A percentile compares a stretch with the other conserved stretches of the same genome.
Evolutionary conservation across 73 alveolate species (phyloP).

Genomic region (Uronychia setigera): DNA sequence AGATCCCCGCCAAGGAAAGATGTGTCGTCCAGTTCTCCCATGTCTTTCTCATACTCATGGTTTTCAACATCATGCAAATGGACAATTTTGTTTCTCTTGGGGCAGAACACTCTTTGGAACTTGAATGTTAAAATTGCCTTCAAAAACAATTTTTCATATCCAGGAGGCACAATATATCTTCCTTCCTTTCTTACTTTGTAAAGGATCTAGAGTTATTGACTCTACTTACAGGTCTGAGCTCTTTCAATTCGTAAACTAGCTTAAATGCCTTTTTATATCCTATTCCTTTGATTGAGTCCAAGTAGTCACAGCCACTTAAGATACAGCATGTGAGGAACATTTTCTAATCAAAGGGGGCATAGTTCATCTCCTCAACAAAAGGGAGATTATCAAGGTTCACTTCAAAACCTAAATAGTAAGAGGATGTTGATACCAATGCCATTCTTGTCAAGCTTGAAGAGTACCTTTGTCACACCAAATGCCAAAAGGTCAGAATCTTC

Average conservation of each 20-base stretch:
- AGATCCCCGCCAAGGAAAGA: conserved; percentile 72
- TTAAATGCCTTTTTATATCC: conserved; percentile 86
- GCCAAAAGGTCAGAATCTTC: conserved; percentile 95
- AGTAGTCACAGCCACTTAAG: conserved; percentile 95
- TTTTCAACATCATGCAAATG: conserved; percentile 65
- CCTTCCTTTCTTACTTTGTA: conserved; percentile 16
- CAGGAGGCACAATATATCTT: conserved; percentile 75
- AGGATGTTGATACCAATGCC: conserved; percentile 67
- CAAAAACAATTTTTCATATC: conserved; percentile 81
- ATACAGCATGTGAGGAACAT: conserved; percentile 82
- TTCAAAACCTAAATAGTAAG: conserved; percentile 39
- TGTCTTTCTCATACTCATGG: conserved; percentile 54
- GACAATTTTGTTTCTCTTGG: conserved; percentile 76
- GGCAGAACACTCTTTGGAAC: conserved; percentile 93
- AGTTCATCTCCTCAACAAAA: conserved; percentile 50
- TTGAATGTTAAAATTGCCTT: conserved; percentile 94
- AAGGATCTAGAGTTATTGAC: neutral
- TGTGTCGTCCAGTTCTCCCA: conserved; percentile 50
- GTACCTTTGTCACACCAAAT: conserved; percentile 83
- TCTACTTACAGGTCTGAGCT: neutral
- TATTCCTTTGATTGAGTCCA: conserved; percentile 89
- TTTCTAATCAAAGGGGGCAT: conserved; percentile 31
- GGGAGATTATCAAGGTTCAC: conserved; percentile 61
- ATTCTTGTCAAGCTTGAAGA: conserved; percentile 81
- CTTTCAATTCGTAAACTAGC: conserved; percentile 22